Percentiles rank a stretch among this genome's conserved stretches.
Conservation (phyloP, 257 asterid species). For the Nemophila menziesii region DNA sequence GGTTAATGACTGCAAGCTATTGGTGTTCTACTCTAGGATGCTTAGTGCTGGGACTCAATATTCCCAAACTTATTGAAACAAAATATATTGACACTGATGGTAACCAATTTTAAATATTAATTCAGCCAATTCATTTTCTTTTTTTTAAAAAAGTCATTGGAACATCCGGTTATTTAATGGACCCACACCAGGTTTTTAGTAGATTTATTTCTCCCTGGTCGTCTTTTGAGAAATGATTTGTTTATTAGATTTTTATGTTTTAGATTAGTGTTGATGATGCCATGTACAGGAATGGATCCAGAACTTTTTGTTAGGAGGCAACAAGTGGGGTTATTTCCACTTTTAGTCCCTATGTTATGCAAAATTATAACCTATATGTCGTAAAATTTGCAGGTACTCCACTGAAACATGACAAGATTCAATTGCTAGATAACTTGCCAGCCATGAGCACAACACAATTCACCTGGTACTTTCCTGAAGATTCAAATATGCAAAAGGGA, state of each 20-base stretch:
- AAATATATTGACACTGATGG: conserved; percentile 26
- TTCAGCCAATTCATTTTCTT: neutral
- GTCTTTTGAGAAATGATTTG: no score
- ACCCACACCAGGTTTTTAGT: no score
- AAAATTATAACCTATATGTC: no score
- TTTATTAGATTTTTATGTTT: no score
- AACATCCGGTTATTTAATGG: no score
- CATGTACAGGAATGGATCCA: no score
- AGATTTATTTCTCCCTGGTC: no score
- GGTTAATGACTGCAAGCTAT: conserved; percentile 25
- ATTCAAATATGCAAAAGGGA: conserved; percentile 15
- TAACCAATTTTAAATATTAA: conserved; percentile 5
- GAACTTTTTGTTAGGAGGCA: no score
- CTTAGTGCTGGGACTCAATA: conserved; percentile 29
- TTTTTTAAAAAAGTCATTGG: no score
- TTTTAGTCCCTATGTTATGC: no score
- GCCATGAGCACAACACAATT: conserved; percentile 25
- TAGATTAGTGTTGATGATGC: no score
- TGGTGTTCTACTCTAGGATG: conserved; percentile 49
- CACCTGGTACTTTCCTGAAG: conserved; percentile 37
- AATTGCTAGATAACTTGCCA: conserved; percentile 25
- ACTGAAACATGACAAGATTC: conserved; percentile 24
- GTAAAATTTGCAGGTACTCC: conserved; percentile 37
- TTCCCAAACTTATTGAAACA: conserved; percentile 22
- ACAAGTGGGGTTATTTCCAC: no score